Evolutionary conservation across 768 basidiomycete genomes (phyloP), one percentile per base, ranked within the genome.

Genomic region (Amylocystis lapponica): DNA sequence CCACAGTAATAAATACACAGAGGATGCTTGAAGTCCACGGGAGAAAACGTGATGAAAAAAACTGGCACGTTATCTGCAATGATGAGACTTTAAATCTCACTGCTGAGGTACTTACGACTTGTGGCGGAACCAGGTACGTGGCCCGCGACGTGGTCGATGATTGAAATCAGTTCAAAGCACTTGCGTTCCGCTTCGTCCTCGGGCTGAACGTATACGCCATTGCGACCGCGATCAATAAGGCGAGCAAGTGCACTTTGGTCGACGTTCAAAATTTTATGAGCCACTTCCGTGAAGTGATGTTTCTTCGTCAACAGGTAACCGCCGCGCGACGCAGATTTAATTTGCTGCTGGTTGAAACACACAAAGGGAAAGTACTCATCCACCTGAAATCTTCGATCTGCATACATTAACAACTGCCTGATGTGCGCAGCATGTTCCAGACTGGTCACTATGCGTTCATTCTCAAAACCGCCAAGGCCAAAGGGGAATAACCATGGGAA

Each of bases 21-120:
- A 5, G 25, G 21, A 34, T 30, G 58, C 5, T 46, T 47, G 3
- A 46, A 49, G 47, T 67, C 65, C 4, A 61, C 54, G 11, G 67
- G 66, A 2, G 66, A 57, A 36, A 67, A 53, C 3, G 68, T 68
- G 1, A 70, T 62, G 36, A 61, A 70, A 62, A 63, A 68, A 0
- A 50, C 36, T 2, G 56, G 56, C 7, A 50, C 48, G 21, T 51
- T 47, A 3, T 27, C 4, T 25, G 39, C 27, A 22, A 31, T 17
- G 9, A 57, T 50, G 21, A 57, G 25, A 9, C 53, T 42, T 38
- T 41, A 41, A 3, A 59, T 46, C 27, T 57, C 49, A 37, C 51
- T 56, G 9, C 49, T 17, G 36, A 37, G 41, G 27, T 37, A 46
- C 30, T 51, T 52, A 13, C 39, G 33, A 11, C 12, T 29, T 27